phyloP scores from a whole-genome alignment of 2,329 filamentous ascomycete species.

The Aspergillus sp. region DNA sequence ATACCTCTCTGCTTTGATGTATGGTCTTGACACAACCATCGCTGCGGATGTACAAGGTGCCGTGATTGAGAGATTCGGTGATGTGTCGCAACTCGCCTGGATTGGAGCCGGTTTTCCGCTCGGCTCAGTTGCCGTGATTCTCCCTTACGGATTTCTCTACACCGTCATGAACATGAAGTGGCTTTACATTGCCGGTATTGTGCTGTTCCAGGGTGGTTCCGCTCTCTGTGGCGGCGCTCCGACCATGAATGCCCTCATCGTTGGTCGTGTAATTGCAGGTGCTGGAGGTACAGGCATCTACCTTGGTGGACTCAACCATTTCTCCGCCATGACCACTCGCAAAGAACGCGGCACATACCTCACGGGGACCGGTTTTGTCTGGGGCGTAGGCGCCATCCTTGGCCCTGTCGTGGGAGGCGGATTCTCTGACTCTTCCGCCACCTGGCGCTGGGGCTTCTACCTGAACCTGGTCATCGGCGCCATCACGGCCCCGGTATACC shows the following conservation, averaged over 20 bases:
- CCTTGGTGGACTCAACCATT: conserved; percentile 9
- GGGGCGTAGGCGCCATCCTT: conserved; percentile 13
- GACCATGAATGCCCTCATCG: conserved; percentile 51
- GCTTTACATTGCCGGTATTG: conserved; percentile 31
- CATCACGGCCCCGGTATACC: conserved; percentile 45
- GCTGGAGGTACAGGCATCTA: conserved; percentile 36
- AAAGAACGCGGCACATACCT: conserved; percentile 5
- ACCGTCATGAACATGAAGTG: conserved; percentile 49
- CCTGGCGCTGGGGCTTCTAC: conserved; percentile 52
- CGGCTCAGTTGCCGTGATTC: conserved; percentile 43
- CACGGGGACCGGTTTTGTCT: conserved; percentile 2
- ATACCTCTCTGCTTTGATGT: conserved; percentile 43
- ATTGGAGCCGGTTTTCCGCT: conserved; percentile 47
- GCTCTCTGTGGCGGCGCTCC: conserved; percentile 48
- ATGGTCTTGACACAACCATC: conserved; percentile 50
- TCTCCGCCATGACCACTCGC: conserved; percentile 6
- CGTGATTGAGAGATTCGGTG: conserved; percentile 43
- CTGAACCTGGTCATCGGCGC: conserved; percentile 58
- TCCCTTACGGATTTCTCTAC: conserved; percentile 32
- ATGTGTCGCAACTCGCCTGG: conserved; percentile 47
- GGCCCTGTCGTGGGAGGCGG: conserved; percentile 16
- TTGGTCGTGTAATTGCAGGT: conserved; percentile 36
- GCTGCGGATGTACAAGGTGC: conserved; percentile 51
- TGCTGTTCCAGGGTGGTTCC: conserved; percentile 31
- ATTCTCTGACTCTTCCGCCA: conserved; percentile 19